A percentile compares a stretch with the other conserved stretches of the same genome.
These are phyloP conservation scores for Plectranthus barbatus DNA, from an alignment of 257 asterid species.

Conservation along the genomic window DNA sequence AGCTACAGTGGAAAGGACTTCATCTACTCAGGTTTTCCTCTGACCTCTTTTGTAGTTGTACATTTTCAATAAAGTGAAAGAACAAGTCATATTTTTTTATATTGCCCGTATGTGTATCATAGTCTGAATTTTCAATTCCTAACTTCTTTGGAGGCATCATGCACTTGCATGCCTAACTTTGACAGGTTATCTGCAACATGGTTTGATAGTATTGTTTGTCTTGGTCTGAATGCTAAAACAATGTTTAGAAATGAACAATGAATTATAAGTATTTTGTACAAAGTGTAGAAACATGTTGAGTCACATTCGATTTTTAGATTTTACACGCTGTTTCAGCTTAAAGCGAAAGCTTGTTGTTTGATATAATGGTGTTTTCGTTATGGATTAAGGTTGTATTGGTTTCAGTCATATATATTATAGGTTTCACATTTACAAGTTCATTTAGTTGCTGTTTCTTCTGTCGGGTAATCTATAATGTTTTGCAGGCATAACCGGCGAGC, in stretches of 20 bases:
- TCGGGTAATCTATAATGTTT: slow-evolving; percentile 1
- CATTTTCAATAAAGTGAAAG: neutral
- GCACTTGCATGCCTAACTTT: no score
- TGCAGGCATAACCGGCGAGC: slow-evolving; percentile 88
- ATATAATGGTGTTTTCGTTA: no score
- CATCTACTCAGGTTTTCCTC: slow-evolving; percentile 64
- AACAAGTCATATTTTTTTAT: neutral
- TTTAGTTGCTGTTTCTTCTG: neutral
- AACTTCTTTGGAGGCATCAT: neutral
- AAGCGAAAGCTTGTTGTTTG: neutral
- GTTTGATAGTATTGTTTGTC: neutral
- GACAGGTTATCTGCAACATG: neutral
- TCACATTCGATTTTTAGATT: neutral
- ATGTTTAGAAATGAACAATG: neutral
- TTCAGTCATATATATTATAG: no score
- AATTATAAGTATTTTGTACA: neutral
- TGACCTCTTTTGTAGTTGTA: neutral
- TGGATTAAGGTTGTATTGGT: no score
- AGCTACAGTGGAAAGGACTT: slow-evolving; percentile 93
- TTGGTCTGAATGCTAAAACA: neutral
- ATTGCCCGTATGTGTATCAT: neutral
- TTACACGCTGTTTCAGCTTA: neutral
- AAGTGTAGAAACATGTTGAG: neutral
- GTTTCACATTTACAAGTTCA: no score
- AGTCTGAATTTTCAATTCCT: neutral